Conservation (phyloP, 768 basidiomycete species). For the Albatrellus ellisii region DNA sequence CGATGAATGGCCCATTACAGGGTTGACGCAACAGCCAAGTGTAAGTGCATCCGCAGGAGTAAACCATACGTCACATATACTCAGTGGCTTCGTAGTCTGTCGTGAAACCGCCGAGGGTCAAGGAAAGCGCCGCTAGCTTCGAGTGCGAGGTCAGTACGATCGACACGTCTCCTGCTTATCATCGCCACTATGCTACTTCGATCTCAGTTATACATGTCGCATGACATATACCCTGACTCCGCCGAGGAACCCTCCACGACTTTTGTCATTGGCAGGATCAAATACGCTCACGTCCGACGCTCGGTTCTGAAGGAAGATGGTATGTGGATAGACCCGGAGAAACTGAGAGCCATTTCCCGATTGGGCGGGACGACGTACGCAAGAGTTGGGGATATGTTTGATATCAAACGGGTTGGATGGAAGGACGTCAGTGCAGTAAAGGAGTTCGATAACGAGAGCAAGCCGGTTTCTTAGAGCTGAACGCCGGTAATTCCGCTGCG, state of each 20-base stretch:
- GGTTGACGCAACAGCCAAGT: conserved; percentile 38
- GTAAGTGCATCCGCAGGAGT: conserved; percentile 23
- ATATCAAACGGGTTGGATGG: conserved; percentile 30
- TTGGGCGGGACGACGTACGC: conserved; percentile 45
- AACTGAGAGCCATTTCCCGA: conserved; percentile 36
- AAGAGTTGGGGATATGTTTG: conserved; percentile 32
- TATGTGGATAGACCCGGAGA: conserved; percentile 30
- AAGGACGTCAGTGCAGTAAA: no score
- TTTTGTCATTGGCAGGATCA: conserved; percentile 41
- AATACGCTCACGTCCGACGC: conserved; percentile 36
- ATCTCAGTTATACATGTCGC: conserved; percentile 32
- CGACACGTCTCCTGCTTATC: no score
- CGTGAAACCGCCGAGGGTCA: conserved; percentile 39
- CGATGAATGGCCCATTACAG: no score
- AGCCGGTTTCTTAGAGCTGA: no score
- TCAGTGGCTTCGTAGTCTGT: conserved; percentile 22
- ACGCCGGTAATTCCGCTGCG: no score
- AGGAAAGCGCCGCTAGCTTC: conserved; percentile 43
- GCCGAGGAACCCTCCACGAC: conserved; percentile 27
- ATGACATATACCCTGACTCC: conserved; percentile 32
- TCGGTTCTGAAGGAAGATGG: conserved; percentile 32
- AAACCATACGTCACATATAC: conserved; percentile 1
- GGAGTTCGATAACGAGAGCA: no score
- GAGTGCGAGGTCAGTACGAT: conserved; percentile 45
- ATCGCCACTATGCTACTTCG: conserved; percentile 17